phyloP scores from a whole-genome alignment of 2,329 filamentous ascomycete genomes.

The Drechslerella dactyloides region DNA sequence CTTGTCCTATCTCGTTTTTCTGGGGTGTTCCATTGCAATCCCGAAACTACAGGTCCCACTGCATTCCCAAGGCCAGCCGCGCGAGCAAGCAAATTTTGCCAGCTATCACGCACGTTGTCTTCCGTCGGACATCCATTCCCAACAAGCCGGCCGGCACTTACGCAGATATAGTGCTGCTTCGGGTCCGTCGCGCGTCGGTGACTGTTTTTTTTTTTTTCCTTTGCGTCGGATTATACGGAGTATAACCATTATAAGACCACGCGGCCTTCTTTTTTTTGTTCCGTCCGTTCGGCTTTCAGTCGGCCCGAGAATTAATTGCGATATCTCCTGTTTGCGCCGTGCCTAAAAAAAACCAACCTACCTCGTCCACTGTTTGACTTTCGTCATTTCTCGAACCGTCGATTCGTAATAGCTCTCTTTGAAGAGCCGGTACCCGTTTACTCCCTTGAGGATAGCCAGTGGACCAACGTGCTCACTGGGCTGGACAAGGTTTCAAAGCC shows the following conservation, averaged over 20 bases:
- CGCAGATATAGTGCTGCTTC: constrained; percentile 15
- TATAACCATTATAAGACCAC: too few species aligned
- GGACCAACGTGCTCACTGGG: constrained; percentile 15
- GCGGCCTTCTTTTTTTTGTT: constrained; percentile 9
- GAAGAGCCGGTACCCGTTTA: constrained; percentile 31
- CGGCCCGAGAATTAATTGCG: constrained; percentile 26
- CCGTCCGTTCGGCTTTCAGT: constrained; percentile 11
- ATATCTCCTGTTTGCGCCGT: constrained; percentile 18
- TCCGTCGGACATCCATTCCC: constrained; percentile 48
- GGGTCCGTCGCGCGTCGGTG: constrained; percentile 6
- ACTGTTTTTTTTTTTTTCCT: neutral
- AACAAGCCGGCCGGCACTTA: constrained; percentile 19
- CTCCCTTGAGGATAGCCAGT: constrained; percentile 40
- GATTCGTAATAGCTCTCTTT: constrained; percentile 39
- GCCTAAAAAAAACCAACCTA: constrained; percentile 34
- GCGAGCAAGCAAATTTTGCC: constrained; percentile 15
- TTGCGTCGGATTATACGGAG: neutral
- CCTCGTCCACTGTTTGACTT: constrained; percentile 34
- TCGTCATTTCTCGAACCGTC: constrained; percentile 49
- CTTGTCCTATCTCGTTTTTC: constrained; percentile 49
- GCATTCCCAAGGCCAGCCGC: constrained; percentile 30
- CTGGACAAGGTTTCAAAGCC: constrained; percentile 34
- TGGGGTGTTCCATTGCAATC: constrained; percentile 37
- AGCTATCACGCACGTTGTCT: constrained; percentile 34
- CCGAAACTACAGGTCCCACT: constrained; percentile 44